These are phyloP conservation scores for Gossypium davidsonii DNA, from an alignment of 441 rosid genomes.

Conservation along the genomic window DNA sequence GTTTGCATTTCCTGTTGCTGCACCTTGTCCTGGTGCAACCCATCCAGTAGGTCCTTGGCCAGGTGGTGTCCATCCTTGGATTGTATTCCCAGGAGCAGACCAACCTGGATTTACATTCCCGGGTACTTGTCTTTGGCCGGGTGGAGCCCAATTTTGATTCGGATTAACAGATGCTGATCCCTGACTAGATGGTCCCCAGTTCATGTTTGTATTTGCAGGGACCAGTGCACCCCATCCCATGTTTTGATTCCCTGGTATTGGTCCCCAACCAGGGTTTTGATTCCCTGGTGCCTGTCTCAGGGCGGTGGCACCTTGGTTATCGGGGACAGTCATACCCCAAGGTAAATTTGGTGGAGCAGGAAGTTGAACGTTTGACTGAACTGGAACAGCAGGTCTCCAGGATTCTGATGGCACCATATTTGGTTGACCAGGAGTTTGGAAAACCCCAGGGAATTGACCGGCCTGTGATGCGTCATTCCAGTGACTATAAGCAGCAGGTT, in stretches of 20 bases:
- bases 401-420: conserved; percentile 43
- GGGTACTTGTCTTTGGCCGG: conserved; percentile 32
- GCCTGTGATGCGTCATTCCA: conserved; percentile 38
- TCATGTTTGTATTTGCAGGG: conserved; percentile 34
- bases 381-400: conserved; percentile 55
- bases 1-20: conserved; percentile 29
- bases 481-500: conserved; percentile 42
- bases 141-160: conserved; percentile 36
- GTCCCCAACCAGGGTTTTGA: conserved; percentile 55
- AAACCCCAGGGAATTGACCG: conserved; percentile 33
- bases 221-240: conserved; percentile 42
- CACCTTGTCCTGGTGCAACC: conserved; percentile 37
- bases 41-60: conserved; percentile 50
- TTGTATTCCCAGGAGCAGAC: conserved; percentile 34
- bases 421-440: conserved; percentile 33
- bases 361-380: conserved; percentile 44
- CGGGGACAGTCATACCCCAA: conserved; percentile 42
- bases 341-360: conserved; percentile 28
- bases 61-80: conserved; percentile 38
- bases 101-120: conserved; percentile 40
- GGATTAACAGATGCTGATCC: conserved; percentile 38
- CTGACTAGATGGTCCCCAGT: conserved; percentile 40
- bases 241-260: conserved; percentile 43
- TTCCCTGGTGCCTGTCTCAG: conserved; percentile 39
- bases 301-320: conserved; percentile 26